A percentile compares a stretch with the other conserved stretches of the same genome.
These are phyloP conservation scores for Xylaria sp. DNA, from an alignment of 2,329 filamentous ascomycete genomes.

Conservation along the genomic window DNA sequence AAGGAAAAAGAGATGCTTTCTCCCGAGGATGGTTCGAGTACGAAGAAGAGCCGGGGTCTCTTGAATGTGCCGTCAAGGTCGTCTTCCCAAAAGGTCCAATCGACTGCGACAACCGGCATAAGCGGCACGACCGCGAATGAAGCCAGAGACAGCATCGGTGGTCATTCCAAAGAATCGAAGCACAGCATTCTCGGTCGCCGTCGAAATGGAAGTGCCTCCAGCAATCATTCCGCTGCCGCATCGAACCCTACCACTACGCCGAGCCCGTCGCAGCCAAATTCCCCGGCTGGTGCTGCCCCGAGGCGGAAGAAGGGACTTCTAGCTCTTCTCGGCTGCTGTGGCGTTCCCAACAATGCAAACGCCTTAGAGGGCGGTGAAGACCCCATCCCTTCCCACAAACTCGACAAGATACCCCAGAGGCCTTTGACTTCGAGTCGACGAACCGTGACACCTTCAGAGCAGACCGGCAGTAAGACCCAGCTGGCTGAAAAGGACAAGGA, in stretches of 20 bases:
- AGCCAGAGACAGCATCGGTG: slow-evolving; percentile 63
- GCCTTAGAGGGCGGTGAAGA: slow-evolving; percentile 56
- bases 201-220: slow-evolving; percentile 69
- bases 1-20: slow-evolving; percentile 32
- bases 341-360: slow-evolving; percentile 62
- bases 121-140: slow-evolving; percentile 63
- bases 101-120: slow-evolving; percentile 60
- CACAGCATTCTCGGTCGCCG: slow-evolving; percentile 64
- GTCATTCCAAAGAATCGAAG: slow-evolving; percentile 67
- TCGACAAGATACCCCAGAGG: slow-evolving; percentile 58
- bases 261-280: slow-evolving; percentile 54
- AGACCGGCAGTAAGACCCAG: slow-evolving; percentile 47
- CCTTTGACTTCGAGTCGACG: slow-evolving; percentile 58
- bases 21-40: slow-evolving; percentile 27
- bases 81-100: slow-evolving; percentile 63
- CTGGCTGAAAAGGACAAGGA: slow-evolving; percentile 57
- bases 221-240: slow-evolving; percentile 61
- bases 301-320: slow-evolving; percentile 60
- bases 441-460: slow-evolving; percentile 56
- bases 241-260: slow-evolving; percentile 55
- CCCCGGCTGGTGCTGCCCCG: slow-evolving; percentile 50
- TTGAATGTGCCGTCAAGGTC: slow-evolving; percentile 64
- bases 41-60: slow-evolving; percentile 47
- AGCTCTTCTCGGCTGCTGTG: slow-evolving; percentile 68
- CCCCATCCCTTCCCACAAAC: slow-evolving; percentile 57